Conservation (phyloP, 768 basidiomycete species). For the Rhizopogon salebrosus region DNA sequence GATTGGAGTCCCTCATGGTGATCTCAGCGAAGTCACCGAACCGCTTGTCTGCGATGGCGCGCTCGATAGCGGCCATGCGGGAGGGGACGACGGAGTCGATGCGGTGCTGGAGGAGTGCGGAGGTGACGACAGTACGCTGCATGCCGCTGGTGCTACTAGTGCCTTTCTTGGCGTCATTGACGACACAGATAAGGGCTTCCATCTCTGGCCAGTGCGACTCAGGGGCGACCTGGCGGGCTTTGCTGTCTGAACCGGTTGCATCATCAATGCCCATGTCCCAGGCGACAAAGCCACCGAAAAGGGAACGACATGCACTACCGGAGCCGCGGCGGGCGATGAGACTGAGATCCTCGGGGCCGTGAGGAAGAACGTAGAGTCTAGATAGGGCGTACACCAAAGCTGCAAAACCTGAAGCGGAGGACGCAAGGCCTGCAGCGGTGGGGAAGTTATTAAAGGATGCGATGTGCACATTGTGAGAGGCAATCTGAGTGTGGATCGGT, state of each 20-base stretch:
- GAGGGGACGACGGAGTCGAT: constrained; percentile 81
- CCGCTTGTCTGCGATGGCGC: constrained; percentile 73
- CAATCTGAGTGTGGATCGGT: constrained; percentile 41
- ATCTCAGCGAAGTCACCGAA: constrained; percentile 86
- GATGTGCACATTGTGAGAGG: constrained; percentile 75
- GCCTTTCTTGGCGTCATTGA: constrained; percentile 93
- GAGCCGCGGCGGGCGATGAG: constrained; percentile 96
- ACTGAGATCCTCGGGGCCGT: constrained; percentile 77
- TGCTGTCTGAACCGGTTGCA: constrained; percentile 75
- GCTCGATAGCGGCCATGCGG: constrained; percentile 77
- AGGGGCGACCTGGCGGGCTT: constrained; percentile 83
- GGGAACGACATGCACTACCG: constrained; percentile 95
- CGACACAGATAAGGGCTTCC: constrained; percentile 96
- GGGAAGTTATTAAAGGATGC: constrained; percentile 98
- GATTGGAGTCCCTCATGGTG: constrained; percentile 97
- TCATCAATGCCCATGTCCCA: constrained; percentile 73
- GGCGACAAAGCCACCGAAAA: constrained; percentile 95
- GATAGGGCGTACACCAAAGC: constrained; percentile 90
- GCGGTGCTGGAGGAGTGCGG: constrained; percentile 80
- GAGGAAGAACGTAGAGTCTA: constrained; percentile 76
- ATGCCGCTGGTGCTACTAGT: constrained; percentile 94
- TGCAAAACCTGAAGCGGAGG: constrained; percentile 95
- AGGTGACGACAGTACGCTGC: constrained; percentile 96
- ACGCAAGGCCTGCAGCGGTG: constrained; percentile 96
- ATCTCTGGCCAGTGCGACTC: constrained; percentile 90